phyloP scores from a whole-genome alignment of 768 basidiomycete species.

The Leccinum imitatum region DNA sequence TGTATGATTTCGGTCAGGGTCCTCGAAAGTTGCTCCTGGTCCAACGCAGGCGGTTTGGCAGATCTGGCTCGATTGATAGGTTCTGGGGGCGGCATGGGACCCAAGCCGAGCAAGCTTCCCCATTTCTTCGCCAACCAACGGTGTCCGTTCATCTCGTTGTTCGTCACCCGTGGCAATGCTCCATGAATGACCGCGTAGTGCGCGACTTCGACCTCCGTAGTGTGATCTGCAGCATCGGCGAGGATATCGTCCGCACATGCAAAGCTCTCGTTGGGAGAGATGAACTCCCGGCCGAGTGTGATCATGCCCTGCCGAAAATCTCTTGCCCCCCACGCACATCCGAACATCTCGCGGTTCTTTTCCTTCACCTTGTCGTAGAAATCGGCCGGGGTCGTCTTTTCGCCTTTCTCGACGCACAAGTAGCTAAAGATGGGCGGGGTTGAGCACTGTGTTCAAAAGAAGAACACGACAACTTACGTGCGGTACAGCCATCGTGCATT shows the following conservation, averaged over 20 bases:
- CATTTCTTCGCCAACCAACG: conserved; percentile 6
- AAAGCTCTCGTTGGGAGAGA: conserved; percentile 1
- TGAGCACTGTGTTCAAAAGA: too few species aligned
- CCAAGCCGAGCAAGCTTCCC: conserved; percentile 6
- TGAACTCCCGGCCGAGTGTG: conserved; percentile 1
- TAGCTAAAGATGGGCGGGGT: neutral
- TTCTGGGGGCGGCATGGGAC: neutral
- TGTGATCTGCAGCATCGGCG: conserved; percentile 1
- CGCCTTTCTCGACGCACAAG: conserved; percentile 3
- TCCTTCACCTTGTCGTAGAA: neutral
- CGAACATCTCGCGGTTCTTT: neutral
- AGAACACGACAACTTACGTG: neutral
- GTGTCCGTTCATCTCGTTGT: neutral
- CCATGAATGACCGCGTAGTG: conserved; percentile 7
- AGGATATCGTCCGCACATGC: neutral
- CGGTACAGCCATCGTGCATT: neutral
- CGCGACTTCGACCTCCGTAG: neutral
- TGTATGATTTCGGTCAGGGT: too few species aligned
- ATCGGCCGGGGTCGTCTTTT: neutral
- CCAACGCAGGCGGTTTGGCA: too few species aligned
- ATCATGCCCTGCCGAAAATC: conserved; percentile 10
- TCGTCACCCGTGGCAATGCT: neutral
- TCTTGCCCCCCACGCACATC: conserved; percentile 2
- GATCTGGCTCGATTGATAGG: neutral
- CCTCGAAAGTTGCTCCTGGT: too few species aligned